Base-by-base conservation (phyloP, 2,329 filamentous ascomycete genomes). In the Xylaria sp. region DNA sequence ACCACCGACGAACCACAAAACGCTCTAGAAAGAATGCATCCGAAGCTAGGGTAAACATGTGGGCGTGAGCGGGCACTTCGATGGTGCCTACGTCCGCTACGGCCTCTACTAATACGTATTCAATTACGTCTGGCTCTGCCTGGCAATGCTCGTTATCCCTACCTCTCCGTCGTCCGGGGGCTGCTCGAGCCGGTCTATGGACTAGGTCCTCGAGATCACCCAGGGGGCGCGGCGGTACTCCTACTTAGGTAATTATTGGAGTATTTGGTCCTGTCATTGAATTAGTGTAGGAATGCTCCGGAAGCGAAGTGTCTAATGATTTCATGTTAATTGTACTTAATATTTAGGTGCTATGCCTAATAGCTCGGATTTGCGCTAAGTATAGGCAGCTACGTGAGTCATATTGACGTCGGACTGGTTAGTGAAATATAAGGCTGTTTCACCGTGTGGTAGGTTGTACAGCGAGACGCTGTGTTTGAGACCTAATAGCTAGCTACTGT, bases 391-490 rank as follows among this genome's bases (percentile, higher is more conserved):
- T 13, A 53, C 23, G 13, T 54, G 17, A 60, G 35, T 31, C 17
- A 48, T 23, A 48, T 53, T 41, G 38, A 35, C n/a, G 47, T 62
- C 17, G 33, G 52, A 56, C 38, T 11, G 10, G 21, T 44, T 15
- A 58, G 40, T 5, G 17, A 49, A n/a, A 58, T 31, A 43, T 11
- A 48, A 15, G 46, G n/a, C 29, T 59, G 53, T 58, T 29, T 40
- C 38, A 58, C 35, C 11, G 13, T 54, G 60, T 60, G 37, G n/a
- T 2, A 58, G 46, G 60, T 58, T 25, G 48, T n/a, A 65, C 60
- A 29, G 60, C 60, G 56, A 65, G 56, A 53, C 60, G 63, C 56
- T 41, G 40, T 63, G 60, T 60, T 29, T 63, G 49, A 63, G 57
- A 58, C 48, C 43, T 60, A 19, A 29, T 46, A 38, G 23, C 48